Percentiles rank a stretch among this genome's conserved stretches.
These are phyloP conservation scores for Inonotus hispidus DNA, from an alignment of 1,284 basidiomycete genomes.

Conservation along the genomic window DNA sequence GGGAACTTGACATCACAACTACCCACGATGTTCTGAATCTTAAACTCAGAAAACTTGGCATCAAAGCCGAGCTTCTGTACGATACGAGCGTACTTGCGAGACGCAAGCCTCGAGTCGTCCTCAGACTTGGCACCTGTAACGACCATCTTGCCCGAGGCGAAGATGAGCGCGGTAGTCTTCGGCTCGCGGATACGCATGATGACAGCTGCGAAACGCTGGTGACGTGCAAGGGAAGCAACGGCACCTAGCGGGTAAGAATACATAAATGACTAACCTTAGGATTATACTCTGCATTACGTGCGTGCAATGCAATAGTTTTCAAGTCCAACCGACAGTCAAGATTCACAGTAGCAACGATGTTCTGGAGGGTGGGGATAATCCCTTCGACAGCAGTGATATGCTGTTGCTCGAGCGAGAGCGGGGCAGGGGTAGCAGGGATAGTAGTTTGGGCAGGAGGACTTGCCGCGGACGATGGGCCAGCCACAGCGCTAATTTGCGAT, in stretches of 20 bases:
- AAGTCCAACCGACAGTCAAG: slow-evolving; percentile 95
- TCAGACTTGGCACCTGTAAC: slow-evolving; percentile 99
- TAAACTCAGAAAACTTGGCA: slow-evolving; percentile 99
- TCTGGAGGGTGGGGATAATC: slow-evolving; percentile 92
- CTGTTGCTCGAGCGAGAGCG: slow-evolving; percentile 79
- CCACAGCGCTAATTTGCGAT: slow-evolving; percentile 29
- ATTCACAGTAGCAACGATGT: slow-evolving; percentile 99
- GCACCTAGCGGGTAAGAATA: slow-evolving; percentile 27
- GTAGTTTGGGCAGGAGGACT: slow-evolving; percentile 36
- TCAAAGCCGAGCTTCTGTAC: slow-evolving; percentile 99
- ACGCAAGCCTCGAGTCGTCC: slow-evolving; percentile 95
- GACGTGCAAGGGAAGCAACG: slow-evolving; percentile 38
- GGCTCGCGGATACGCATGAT: slow-evolving; percentile 99
- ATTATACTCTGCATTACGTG: slow-evolving; percentile 98
- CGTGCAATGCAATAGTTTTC: slow-evolving; percentile 98
- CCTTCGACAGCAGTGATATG: slow-evolving; percentile 93
- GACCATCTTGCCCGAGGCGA: slow-evolving; percentile 99
- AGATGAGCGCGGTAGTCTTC: slow-evolving; percentile 98
- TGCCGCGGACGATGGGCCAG: slow-evolving; percentile 49
- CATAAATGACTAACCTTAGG: slow-evolving; percentile 85
- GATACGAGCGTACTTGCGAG: slow-evolving; percentile 98
- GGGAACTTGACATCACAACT: slow-evolving; percentile 99
- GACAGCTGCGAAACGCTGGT: slow-evolving; percentile 99
- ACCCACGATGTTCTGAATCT: slow-evolving; percentile 99
- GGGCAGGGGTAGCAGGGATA: slow-evolving; percentile 55